These are phyloP conservation scores for Butyriboletus loyo DNA, from an alignment of 768 basidiomycete species.

Conservation along the genomic window DNA sequence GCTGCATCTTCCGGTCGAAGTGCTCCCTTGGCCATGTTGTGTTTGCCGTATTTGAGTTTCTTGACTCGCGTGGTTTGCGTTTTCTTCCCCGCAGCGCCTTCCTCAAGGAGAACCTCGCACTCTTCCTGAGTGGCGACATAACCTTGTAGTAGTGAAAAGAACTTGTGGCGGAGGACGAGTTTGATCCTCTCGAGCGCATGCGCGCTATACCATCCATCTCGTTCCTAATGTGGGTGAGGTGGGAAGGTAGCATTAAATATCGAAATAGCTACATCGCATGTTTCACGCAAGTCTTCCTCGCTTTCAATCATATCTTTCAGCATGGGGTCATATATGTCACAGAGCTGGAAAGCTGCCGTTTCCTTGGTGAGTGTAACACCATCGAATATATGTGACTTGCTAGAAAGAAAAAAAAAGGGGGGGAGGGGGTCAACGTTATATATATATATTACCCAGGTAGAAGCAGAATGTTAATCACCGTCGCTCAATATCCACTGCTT, in stretches of 20 bases:
- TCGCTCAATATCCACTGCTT: slow-evolving; percentile 29
- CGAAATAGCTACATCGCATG: slow-evolving; percentile 61
- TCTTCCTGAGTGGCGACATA: slow-evolving; percentile 70
- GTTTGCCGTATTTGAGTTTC: slow-evolving; percentile 63
- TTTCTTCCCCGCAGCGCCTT: slow-evolving; percentile 26
- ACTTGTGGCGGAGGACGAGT: slow-evolving; percentile 80
- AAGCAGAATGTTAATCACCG: slow-evolving; percentile 21
- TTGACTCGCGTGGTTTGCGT: slow-evolving; percentile 43
- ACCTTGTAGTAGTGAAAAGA: slow-evolving; percentile 73
- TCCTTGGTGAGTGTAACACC: slow-evolving; percentile 76
- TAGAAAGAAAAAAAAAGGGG: slow-evolving; percentile 24
- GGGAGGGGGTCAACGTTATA: neutral
- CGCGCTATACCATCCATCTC: slow-evolving; percentile 86
- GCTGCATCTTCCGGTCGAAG: slow-evolving; percentile 80
- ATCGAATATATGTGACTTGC: slow-evolving; percentile 85
- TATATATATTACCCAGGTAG: neutral
- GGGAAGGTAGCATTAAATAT: neutral
- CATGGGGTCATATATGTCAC: slow-evolving; percentile 88
- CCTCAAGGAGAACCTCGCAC: slow-evolving; percentile 59
- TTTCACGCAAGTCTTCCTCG: slow-evolving; percentile 62
- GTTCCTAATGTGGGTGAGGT: slow-evolving; percentile 46
- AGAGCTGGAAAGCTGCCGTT: slow-evolving; percentile 91
- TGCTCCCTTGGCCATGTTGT: slow-evolving; percentile 89
- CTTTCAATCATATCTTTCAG: slow-evolving; percentile 78
- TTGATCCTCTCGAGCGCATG: slow-evolving; percentile 82